These are phyloP conservation scores for Trametes hirsuta DNA, from an alignment of 1,284 basidiomycete genomes.

Conservation along the genomic window DNA sequence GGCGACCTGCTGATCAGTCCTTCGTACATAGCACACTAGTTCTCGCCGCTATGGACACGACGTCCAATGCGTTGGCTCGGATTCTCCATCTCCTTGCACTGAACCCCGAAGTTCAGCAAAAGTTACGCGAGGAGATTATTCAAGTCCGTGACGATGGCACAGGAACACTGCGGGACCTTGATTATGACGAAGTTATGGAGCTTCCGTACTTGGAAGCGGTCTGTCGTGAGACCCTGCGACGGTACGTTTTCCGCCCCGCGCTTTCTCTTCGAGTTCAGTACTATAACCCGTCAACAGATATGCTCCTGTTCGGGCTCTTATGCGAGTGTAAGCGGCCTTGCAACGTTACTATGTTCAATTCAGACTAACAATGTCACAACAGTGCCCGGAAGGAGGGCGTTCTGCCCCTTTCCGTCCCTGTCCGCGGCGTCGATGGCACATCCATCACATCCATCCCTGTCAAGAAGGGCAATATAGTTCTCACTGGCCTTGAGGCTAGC, in stretches of 20 bases:
- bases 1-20: not conserved
- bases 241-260: slow-evolving; percentile 7
- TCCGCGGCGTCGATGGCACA: slow-evolving; percentile 12
- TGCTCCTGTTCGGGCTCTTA: not conserved
- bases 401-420: slow-evolving; percentile 30
- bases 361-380: not conserved
- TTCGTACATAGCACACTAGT: slow-evolving; percentile 10
- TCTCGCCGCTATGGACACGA: slow-evolving; percentile 22
- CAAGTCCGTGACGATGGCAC: slow-evolving; percentile 11
- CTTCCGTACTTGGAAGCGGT: slow-evolving; percentile 26
- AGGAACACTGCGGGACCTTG: slow-evolving; percentile 8
- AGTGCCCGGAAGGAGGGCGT: slow-evolving; percentile 24
- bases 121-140: slow-evolving; percentile 18
- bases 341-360: slow-evolving; percentile 6
- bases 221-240: slow-evolving; percentile 23
- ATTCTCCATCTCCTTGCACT: slow-evolving; percentile 15
- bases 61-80: slow-evolving; percentile 23
- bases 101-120: slow-evolving; percentile 14
- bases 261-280: not conserved
- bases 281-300: not conserved
- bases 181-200: slow-evolving; percentile 19
- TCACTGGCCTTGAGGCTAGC: slow-evolving; percentile 37
- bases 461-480: slow-evolving; percentile 20
- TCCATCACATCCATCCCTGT: slow-evolving; percentile 21
- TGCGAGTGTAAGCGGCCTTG: not conserved